These are phyloP conservation scores for Wickerhamiella nectarea DNA, from an alignment of 805 yeast species.

Conservation along the genomic window DNA sequence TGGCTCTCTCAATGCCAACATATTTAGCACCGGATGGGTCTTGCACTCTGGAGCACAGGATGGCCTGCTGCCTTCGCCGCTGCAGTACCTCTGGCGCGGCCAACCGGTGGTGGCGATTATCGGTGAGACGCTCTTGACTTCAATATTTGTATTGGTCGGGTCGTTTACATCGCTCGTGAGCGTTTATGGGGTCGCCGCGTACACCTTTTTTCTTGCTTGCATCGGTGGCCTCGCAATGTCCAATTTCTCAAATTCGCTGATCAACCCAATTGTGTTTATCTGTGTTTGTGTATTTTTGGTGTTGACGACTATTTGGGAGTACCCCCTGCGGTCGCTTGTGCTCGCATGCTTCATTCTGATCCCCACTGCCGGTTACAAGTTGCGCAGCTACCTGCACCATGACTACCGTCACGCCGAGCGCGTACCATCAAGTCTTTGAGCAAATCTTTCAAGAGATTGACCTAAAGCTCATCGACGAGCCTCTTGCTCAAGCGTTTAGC, in stretches of 20 bases:
- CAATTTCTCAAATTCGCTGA: slow-evolving; percentile 25
- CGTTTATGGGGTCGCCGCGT: slow-evolving; percentile 28
- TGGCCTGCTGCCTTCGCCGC: slow-evolving; percentile 23
- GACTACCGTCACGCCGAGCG: slow-evolving; percentile 17
- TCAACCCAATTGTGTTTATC: slow-evolving; percentile 28
- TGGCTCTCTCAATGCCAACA: slow-evolving; percentile 31
- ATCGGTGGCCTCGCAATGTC: slow-evolving; percentile 28
- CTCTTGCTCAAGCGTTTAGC: slow-evolving; percentile 3
- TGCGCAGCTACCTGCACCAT: slow-evolving; percentile 12
- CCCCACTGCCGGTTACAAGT: slow-evolving; percentile 22
- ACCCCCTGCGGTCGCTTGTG: slow-evolving; percentile 24
- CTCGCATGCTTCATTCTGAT: slow-evolving; percentile 21
- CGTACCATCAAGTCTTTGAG: slow-evolving; percentile 18
- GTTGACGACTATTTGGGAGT: slow-evolving; percentile 24
- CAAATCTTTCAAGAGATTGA: slow-evolving; percentile 18
- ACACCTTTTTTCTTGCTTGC: slow-evolving; percentile 25
- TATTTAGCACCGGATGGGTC: slow-evolving; percentile 27
- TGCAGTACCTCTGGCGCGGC: slow-evolving; percentile 19
- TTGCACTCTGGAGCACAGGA: slow-evolving; percentile 28
- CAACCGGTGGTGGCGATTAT: slow-evolving; percentile 26
- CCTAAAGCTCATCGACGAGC: slow-evolving; percentile 8
- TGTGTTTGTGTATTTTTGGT: slow-evolving; percentile 28
- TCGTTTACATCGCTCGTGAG: slow-evolving; percentile 27
- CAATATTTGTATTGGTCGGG: slow-evolving; percentile 26
- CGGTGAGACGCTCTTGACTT: slow-evolving; percentile 24